Evolutionary conservation across 768 basidiomycete genomes (phyloP), one percentile per base, ranked within the genome.

Genomic region (Tricholoma saponaceum): DNA sequence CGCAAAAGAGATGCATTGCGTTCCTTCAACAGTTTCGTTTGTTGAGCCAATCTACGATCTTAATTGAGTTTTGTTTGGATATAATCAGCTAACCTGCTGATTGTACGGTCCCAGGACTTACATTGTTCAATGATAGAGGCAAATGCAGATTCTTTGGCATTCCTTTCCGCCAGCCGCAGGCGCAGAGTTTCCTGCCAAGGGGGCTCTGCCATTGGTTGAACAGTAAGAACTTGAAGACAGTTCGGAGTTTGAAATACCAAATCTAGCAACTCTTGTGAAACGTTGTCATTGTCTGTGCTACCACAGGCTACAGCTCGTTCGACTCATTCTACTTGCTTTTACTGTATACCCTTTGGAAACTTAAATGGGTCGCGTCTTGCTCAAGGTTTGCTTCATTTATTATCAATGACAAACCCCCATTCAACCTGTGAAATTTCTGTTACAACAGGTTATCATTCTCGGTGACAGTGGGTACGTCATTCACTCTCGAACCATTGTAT

Each of bases 21-120:
- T 67, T 96, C 91, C 70, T 93, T 96, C 67, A 98, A 79, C 14
- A 95, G 80, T 66, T 92, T 88, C 20, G 95, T 91, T 72, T 95
- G 93, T 67, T 93, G 90, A 3, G 95, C 94, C 62, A 98, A 81
- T 67, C 92, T 85, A 60, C 91, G 86, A 77, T 95, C 95, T 98
- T 74, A 56, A 54, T 58, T 54, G 49, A 54, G 43, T 50, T 56
- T 60, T 58, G 39, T 55, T 60, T 58, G 25, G 39, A 49, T 39
- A 22, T 10, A 33, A 44, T 33, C 54, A 52, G 51, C 50, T 51
- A 30, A 49, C 35, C 10, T 23, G 26, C 9, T 26, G 44, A 43
- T 14, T 22, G n/a, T 8, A 32, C 8, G 25, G 22, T 14, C 32
- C 23, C 33, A 37, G n/a, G 37, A 77, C 88, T 54, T 72, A 97